Conservation (phyloP, 805 yeast genomes). For the Candida incommunis region DNA sequence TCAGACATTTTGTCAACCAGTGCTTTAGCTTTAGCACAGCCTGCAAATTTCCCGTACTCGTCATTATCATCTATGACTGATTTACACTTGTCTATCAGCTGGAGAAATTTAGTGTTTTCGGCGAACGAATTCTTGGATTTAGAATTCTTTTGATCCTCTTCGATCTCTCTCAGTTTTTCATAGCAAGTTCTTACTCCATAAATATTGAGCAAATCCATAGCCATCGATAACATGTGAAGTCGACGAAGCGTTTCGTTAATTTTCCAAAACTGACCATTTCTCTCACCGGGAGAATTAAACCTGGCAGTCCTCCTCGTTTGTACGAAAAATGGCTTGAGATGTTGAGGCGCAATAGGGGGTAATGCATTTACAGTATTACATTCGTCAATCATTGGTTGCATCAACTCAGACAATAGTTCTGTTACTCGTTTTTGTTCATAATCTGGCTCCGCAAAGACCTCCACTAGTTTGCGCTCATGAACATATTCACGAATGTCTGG, state of each 20-base stretch:
- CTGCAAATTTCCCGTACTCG: conserved; percentile 19
- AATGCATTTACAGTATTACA: background rate
- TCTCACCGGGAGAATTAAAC: too few species aligned
- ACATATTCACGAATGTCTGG: conserved; percentile 69
- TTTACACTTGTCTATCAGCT: conserved; percentile 30
- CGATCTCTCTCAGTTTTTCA: conserved; percentile 43
- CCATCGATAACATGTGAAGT: conserved; percentile 58
- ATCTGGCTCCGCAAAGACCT: conserved; percentile 40
- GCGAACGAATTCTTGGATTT: conserved; percentile 58
- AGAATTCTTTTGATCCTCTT: conserved; percentile 25
- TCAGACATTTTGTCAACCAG: conserved; percentile 39
- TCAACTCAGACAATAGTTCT: conserved; percentile 43
- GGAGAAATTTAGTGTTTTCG: conserved; percentile 33
- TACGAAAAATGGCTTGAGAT: conserved; percentile 12
- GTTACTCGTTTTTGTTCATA: conserved; percentile 43
- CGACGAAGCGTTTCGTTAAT: too few species aligned
- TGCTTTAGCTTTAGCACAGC: conserved; percentile 65
- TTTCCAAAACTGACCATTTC: too few species aligned
- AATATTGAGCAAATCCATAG: conserved; percentile 37
- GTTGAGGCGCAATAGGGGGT: conserved; percentile 27
- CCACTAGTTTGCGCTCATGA: conserved; percentile 48
- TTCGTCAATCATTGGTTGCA: conserved; percentile 47
- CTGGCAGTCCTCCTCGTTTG: too few species aligned
- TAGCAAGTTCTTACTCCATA: conserved; percentile 77
- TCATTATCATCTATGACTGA: conserved; percentile 9